These are phyloP conservation scores for Klebsormidium nitens DNA, from an alignment of 139 green algal species.

Conservation along the genomic window DNA sequence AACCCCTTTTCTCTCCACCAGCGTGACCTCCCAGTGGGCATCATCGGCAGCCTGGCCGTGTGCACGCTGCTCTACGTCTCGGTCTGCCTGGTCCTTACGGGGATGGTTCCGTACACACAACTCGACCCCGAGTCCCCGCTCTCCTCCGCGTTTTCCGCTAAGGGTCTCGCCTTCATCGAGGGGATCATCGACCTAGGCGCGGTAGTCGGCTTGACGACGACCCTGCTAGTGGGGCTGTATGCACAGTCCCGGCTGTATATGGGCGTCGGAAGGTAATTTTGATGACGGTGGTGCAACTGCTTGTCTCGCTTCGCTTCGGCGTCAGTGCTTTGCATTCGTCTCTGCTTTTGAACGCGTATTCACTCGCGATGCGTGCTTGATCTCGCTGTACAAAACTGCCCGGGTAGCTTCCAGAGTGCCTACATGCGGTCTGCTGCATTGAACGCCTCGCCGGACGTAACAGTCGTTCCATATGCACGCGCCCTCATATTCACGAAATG, in stretches of 20 bases:
- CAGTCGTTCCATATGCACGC: no score
- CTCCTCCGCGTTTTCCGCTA: conserved; percentile 39
- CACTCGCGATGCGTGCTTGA: no score
- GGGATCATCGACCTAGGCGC: conserved; percentile 24
- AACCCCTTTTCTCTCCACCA: no score
- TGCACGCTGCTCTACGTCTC: conserved; percentile 56
- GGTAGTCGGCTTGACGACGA: conserved; percentile 29
- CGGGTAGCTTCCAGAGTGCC: no score
- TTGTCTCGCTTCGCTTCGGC: no score
- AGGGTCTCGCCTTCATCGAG: conserved; percentile 6
- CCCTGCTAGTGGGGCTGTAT: conserved; percentile 30
- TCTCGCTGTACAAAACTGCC: no score
- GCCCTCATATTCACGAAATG: no score
- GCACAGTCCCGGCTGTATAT: conserved; percentile 32
- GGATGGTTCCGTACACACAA: conserved; percentile 46
- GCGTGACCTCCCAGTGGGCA: conserved; percentile 57
- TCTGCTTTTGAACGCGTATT: no score
- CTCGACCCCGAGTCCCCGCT: conserved; percentile 51
- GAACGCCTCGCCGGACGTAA: no score
- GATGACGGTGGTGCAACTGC: no score
- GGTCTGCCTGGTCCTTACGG: conserved; percentile 46
- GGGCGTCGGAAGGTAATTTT: conserved; percentile 15
- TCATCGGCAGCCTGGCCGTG: conserved; percentile 47
- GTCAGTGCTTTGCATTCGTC: no score
- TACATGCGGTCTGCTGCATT: no score